Evolutionary conservation across 2,329 filamentous ascomycete species (phyloP), one percentile per base, ranked within the genome.

Genomic region (Ophiostoma quercus): DNA sequence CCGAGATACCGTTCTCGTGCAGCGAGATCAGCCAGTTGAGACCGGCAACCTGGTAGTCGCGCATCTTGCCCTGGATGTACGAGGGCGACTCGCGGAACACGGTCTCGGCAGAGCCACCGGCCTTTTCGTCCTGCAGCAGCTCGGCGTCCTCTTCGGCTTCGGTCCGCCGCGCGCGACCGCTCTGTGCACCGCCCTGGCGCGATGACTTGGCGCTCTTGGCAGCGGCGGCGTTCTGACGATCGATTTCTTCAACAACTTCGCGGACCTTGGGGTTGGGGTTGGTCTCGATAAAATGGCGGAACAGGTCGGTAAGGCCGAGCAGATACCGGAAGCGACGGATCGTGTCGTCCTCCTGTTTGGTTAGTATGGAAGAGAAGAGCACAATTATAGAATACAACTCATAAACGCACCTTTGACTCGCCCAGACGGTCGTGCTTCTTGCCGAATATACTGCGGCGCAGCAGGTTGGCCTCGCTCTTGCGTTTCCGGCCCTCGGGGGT

Each of bases 141-240:
- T 99, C 96, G 1, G 94, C 95, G 77, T 99, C 95, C 83, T 99
- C 95, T 78, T 99, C 95, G 76, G 96, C 94, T 79, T 99, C 95
- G 1, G 95, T 99, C 77, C 94, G 90, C 76, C 95, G 89, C 74
- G 90, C 88, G 73, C 92, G 86, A 70, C 92, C 91, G 67, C 85
- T 90, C 71, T 86, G 87, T 41, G 94, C 93, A 70, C 94, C 94
- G 71, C 94, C 94, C 79, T 96, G 92, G 74, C 94, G 90, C 71
- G 87, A 87, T 54, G 86, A 89, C 75, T 93, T 94, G 79, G 92
- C 92, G 11, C 84, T 84, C 73, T 85, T 90, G 54, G 84, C 83
- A 39, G 88, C 86, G 74, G 93, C 92, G 14, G 86, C 89, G 78
- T 98, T 96, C 78, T 97, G 94, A 66, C 92, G 90, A 79, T 99